Conservation (phyloP, 192 early-diverging fungal genomes). For the Linnemannia zychae region DNA sequence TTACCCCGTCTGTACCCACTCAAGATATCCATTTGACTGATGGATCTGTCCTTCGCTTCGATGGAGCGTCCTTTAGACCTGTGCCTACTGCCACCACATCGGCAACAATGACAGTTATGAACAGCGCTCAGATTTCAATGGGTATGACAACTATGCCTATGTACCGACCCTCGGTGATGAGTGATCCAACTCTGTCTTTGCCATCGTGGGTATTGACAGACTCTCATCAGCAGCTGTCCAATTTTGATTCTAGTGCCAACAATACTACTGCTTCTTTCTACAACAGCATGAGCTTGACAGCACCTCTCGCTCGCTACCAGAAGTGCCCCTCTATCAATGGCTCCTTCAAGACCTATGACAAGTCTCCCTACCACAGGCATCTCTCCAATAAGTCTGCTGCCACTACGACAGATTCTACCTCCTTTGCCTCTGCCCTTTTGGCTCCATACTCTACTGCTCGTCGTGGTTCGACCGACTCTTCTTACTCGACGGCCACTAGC, state of each 20-base stretch:
- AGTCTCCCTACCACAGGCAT: background rate
- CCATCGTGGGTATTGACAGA: background rate
- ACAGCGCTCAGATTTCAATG: background rate
- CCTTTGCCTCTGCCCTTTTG: background rate
- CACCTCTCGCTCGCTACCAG: background rate
- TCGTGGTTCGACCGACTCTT: background rate
- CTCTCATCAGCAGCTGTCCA: background rate
- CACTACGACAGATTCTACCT: background rate
- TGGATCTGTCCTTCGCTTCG: slow-evolving; percentile 28
- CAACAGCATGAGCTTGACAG: background rate
- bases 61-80: slow-evolving; percentile 12
- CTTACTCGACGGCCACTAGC: background rate
- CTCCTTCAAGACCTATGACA: background rate
- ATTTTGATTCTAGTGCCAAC: background rate
- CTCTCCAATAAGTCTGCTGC: background rate
- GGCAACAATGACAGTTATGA: background rate
- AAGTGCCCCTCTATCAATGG: background rate
- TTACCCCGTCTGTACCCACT: background rate
- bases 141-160: background rate
- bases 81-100: background rate
- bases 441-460: background rate
- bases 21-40: slow-evolving; percentile 32
- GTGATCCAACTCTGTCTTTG: background rate
- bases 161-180: too few relatives aligned
- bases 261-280: background rate